phyloP scores from a whole-genome alignment of 2,329 filamentous ascomycete species.

The Penicillium psychrosexuale region DNA sequence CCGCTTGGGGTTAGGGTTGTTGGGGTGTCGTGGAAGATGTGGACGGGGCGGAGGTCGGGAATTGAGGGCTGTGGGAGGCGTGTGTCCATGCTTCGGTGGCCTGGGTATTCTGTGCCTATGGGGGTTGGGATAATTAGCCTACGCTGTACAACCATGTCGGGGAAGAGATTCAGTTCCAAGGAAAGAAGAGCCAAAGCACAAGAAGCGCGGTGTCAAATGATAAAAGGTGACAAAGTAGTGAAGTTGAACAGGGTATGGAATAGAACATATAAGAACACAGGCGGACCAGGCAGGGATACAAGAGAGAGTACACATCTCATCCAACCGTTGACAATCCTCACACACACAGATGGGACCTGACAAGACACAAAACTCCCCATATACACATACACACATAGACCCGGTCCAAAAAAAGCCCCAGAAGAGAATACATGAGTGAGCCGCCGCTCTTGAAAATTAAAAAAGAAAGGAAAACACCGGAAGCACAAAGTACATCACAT shows the following conservation, averaged over 20 bases:
- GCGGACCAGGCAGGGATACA: slow-evolving; percentile 35
- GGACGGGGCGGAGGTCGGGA: slow-evolving; percentile 66
- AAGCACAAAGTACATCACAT: slow-evolving; percentile 59
- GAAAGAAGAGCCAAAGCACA: slow-evolving; percentile 19
- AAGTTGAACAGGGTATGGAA: slow-evolving; percentile 28
- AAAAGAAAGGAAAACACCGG: slow-evolving; percentile 1
- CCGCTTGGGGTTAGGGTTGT: slow-evolving; percentile 54
- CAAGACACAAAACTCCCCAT: slow-evolving; percentile 12
- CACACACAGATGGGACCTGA: background rate
- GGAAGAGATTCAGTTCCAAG: slow-evolving; percentile 11
- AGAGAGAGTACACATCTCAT: slow-evolving; percentile 15
- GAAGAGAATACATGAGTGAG: slow-evolving; percentile 8
- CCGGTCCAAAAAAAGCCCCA: slow-evolving; percentile 4
- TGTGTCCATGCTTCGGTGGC: slow-evolving; percentile 63
- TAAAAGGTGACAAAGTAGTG: slow-evolving; percentile 13
- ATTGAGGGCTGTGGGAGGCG: slow-evolving; percentile 47
- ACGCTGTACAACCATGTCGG: slow-evolving; percentile 33
- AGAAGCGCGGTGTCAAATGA: slow-evolving; percentile 20
- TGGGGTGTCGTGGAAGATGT: slow-evolving; percentile 70
- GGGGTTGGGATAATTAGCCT: slow-evolving; percentile 40
- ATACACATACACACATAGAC: slow-evolving; percentile 15
- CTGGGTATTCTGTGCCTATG: slow-evolving; percentile 43
- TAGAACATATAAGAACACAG: background rate
- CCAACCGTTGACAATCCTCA: slow-evolving; percentile 15
- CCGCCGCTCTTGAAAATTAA: slow-evolving; percentile 11